Base-by-base conservation (phyloP, 2,329 filamentous ascomycete genomes). In the Drechslerella stenobrocha region DNA sequence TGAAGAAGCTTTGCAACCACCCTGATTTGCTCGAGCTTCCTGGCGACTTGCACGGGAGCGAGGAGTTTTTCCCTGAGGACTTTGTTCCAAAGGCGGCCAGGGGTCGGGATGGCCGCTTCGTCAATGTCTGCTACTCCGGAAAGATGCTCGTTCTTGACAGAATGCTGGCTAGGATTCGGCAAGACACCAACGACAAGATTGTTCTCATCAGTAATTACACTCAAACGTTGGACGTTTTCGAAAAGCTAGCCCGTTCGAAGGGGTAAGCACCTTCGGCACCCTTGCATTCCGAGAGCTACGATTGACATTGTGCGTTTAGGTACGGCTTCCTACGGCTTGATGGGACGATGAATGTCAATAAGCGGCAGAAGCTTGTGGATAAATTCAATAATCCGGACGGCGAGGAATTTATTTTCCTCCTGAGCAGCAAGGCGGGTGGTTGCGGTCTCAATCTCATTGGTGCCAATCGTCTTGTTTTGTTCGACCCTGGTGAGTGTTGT, bases 121-220 rank as follows among this genome's bases (percentile, higher is more conserved):
- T 97, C 73, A 96, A 93, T 76, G 84, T 90, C 1, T 96, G 89
- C 89, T 96, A 96, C 76, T 96, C 91, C 1, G 95, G 93, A 48
- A 98, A 98, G 77, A 96, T 98, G 90, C 86, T 89, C 73, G 93
- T 98, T 2, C 83, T 98, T n/a, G 93, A 96, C 75, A 86, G 91
- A 60, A 98, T 98, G 95, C 84, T 98, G 50, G 90, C 91, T 30
- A 87, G 92, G 24, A 98, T 98, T 72, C 89, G 90, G 13, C 87
- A 91, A 73, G 92, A 97, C 74, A 97, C 93, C 0, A 96, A 96
- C 73, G 93, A 98, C 82, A 98, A 98, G 77, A 98, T 98, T 73
- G 93, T 98, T 9, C 83, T 98, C 60, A 98, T 98, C 77, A 96
- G 90, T 77, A 98, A 98, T 75, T 98, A 97, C 77, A 98, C 93